Conservation (phyloP, 139 green algal genomes). For the Astrephomene gubernaculifera region DNA sequence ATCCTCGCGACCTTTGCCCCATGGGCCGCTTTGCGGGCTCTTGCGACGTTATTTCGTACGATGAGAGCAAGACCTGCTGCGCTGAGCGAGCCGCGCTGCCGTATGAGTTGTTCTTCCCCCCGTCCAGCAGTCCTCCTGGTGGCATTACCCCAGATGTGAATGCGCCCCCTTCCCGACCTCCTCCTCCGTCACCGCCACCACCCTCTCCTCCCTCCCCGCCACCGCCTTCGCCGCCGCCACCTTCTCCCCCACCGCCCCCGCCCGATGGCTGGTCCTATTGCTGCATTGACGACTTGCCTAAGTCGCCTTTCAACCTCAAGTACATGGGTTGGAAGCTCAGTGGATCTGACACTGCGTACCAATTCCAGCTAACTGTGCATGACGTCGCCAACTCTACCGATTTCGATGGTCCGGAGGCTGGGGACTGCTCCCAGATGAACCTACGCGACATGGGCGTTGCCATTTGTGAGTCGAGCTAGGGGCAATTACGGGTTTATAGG, state of each 20-base stretch:
- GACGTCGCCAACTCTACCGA: conserved; percentile 18
- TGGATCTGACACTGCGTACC: conserved; percentile 58
- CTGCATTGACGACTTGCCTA: conserved; percentile 52
- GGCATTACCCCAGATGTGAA: not conserved
- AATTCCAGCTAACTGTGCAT: conserved; percentile 51
- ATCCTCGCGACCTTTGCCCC: conserved; percentile 38
- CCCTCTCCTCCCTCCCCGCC: conserved; percentile 11
- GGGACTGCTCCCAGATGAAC: conserved; percentile 54
- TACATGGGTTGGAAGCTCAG: conserved; percentile 32
- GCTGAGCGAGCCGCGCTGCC: conserved; percentile 38
- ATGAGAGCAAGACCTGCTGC: conserved; percentile 49
- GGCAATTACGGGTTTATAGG: not conserved
- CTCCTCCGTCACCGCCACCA: not conserved
- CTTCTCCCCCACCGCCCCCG: conserved; percentile 38
- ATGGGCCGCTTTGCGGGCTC: conserved; percentile 11
- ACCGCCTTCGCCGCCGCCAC: not conserved
- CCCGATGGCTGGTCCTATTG: conserved; percentile 43
- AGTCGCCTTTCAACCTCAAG: conserved; percentile 50
- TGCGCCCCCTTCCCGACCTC: not conserved
- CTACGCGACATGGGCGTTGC: conserved; percentile 46
- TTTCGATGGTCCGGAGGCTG: conserved; percentile 36
- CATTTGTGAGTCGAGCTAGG: conserved; percentile 48
- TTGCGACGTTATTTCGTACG: conserved; percentile 57
- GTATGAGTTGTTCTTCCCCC: conserved; percentile 12
- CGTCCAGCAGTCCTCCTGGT: too few relatives aligned